Evolutionary conservation across 164 flowering plant species (phyloP).

Genomic region (Aristolochia fimbriata): DNA sequence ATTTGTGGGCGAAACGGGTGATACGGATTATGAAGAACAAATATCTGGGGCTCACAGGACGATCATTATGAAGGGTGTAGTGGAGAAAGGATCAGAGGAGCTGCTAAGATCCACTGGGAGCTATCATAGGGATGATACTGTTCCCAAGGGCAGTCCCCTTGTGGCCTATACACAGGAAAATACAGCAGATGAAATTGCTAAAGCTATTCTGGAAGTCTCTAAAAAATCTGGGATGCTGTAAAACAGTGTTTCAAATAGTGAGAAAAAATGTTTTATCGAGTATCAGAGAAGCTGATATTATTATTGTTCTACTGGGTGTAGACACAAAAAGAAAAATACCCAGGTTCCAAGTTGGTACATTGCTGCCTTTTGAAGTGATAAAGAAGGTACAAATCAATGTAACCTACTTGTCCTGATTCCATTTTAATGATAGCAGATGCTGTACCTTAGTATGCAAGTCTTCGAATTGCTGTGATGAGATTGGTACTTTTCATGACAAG

Average conservation of each 20-base stretch:
- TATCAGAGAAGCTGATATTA: not conserved
- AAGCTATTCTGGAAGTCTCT: constrained; percentile 33
- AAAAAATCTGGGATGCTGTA: constrained; percentile 15
- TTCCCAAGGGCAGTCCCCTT: constrained; percentile 66
- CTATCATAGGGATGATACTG: constrained; percentile 59
- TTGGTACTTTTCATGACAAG: no score
- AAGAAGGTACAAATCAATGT: no score
- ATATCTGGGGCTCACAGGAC: constrained; percentile 84
- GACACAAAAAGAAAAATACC: no score
- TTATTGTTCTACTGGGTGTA: no score
- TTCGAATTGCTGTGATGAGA: no score
- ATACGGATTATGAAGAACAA: constrained; percentile 84
- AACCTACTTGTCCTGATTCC: no score
- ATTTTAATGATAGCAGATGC: no score
- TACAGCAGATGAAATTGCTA: constrained; percentile 46
- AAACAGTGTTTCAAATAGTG: not conserved
- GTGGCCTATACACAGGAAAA: constrained; percentile 28
- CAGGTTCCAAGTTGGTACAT: no score
- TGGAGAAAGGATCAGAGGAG: constrained; percentile 59
- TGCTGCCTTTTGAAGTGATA: no score
- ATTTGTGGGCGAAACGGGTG: constrained; percentile 78
- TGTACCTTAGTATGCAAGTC: no score
- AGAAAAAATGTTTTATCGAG: not conserved
- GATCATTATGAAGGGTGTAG: constrained; percentile 60
- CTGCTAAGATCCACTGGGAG: constrained; percentile 59